phyloP scores from a whole-genome alignment of 306 rosid genomes.

The Cicer chorassanicum region DNA sequence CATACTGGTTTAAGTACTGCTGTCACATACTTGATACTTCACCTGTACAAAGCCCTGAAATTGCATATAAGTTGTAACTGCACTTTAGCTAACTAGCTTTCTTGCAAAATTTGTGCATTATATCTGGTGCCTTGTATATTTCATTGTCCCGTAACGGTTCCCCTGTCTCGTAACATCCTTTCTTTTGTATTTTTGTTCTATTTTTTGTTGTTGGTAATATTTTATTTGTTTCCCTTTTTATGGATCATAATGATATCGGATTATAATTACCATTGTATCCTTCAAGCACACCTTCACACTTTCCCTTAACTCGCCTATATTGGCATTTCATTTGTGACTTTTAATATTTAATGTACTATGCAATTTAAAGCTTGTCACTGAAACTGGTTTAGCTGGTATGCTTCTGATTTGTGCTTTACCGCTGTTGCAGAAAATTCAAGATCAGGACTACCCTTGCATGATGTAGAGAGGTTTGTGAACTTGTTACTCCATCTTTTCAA shows the following conservation, averaged over 20 bases:
- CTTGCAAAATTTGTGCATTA: slow-evolving; percentile 20
- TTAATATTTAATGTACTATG: slow-evolving; percentile 18
- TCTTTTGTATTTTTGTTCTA: slow-evolving; percentile 23
- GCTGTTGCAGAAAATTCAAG: slow-evolving; percentile 66
- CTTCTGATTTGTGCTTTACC: slow-evolving; percentile 46
- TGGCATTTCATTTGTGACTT: slow-evolving; percentile 23
- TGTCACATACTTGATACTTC: not conserved
- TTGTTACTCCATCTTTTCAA: slow-evolving; percentile 27
- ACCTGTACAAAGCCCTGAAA: slow-evolving; percentile 23
- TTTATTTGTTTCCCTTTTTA: slow-evolving; percentile 28
- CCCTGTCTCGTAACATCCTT: not conserved
- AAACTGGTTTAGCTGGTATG: slow-evolving; percentile 14
- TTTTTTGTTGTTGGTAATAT: slow-evolving; percentile 16
- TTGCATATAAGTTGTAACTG: slow-evolving; percentile 18
- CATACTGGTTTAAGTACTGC: not conserved
- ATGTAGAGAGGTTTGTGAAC: slow-evolving; percentile 76
- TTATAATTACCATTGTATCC: slow-evolving; percentile 10
- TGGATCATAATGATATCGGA: not conserved
- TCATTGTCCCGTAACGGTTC: not conserved
- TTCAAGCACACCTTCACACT: slow-evolving; percentile 4
- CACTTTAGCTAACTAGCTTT: slow-evolving; percentile 14
- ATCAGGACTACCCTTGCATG: slow-evolving; percentile 63
- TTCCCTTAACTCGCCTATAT: slow-evolving; percentile 7
- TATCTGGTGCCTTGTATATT: slow-evolving; percentile 4
- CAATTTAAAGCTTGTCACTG: slow-evolving; percentile 16